Evolutionary conservation across 345 rosid genomes (phyloP), one percentile per base, ranked within the genome.

Genomic region (Rubroshorea leprosula): DNA sequence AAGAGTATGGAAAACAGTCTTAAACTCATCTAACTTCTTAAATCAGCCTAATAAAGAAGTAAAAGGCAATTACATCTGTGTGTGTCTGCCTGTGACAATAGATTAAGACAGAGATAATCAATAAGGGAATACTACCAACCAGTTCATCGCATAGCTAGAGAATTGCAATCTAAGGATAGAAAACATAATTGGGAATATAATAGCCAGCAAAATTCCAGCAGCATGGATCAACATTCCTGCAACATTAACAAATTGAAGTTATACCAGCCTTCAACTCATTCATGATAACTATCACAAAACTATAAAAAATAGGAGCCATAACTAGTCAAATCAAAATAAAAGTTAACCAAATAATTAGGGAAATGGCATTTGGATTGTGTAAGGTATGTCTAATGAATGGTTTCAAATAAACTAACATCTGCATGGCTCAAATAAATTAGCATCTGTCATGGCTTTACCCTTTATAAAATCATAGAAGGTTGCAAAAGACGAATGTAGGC

Each of bases 121-220:
- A 41, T 5, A 7, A 26, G 55, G 51, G 65, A 31, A 25, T 6
- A 24, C 48, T 67, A 73, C 80, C 17, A 57, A 93, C 99, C 99
- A 93, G 80, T 72, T 85, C 99, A 93, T 89, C 25, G 90, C 86
- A 72, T 72, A 49, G 58, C 77, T 74, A 51, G 88, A 80, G 79
- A 79, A 81, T 57, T 80, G 72, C 70, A 79, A 70, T 77, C 96
- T 79, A 76, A 85, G 57, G 66, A 87, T 64, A 29, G 99, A 79
- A 67, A 89, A 84, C 57, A 70, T 50, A 62, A 87, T 65, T 27
- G 97, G 97, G 64, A 79, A 67, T 57, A 87, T 67, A 69, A 81
- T 74, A 47, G 86, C 96, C 69, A 93, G 74, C 58, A 87, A 52
- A 62, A 76, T 61, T 59, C 85, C 97, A 63, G 73, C 57, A 68